Conservation (phyloP, 2,329 filamentous ascomycete species). For the Aspergillus brunneoviolaceus region DNA sequence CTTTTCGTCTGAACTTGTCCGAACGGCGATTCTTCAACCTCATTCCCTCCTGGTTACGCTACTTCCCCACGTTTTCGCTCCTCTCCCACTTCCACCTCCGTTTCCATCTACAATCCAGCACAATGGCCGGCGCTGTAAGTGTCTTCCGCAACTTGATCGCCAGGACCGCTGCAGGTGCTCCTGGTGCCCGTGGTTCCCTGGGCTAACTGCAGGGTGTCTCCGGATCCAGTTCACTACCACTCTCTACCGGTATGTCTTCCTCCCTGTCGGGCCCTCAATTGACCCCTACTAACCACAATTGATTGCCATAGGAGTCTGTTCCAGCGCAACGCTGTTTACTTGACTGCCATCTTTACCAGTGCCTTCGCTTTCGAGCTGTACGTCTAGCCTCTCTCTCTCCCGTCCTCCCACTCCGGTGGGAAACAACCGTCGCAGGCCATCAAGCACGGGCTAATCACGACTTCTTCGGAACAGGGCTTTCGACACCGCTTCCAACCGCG, state of each 20-base stretch:
- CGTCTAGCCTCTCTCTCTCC: conserved; percentile 38
- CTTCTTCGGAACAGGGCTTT: conserved; percentile 62
- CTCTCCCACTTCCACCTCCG: conserved; percentile 23
- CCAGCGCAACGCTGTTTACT: conserved; percentile 83
- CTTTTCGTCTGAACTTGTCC: conserved; percentile 29
- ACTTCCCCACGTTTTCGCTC: conserved; percentile 19
- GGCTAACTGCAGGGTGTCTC: conserved; percentile 28
- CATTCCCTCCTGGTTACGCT: conserved; percentile 18
- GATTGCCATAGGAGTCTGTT: conserved; percentile 66
- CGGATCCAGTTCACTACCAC: conserved; percentile 49
- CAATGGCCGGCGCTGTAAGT: conserved; percentile 60
- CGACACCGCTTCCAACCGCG: conserved; percentile 74
- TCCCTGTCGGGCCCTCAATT: conserved; percentile 9
- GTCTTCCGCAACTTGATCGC: conserved; percentile 20
- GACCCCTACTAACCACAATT: conserved; percentile 18
- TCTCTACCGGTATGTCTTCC: conserved; percentile 61
- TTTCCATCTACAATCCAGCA: conserved; percentile 32
- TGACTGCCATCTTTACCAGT: conserved; percentile 78
- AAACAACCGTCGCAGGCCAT: background rate
- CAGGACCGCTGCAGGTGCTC: background rate
- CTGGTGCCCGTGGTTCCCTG: conserved; percentile 30
- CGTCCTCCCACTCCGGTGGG: background rate
- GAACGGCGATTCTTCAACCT: conserved; percentile 31
- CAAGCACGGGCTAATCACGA: conserved; percentile 19
- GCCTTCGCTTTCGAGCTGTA: conserved; percentile 96